Evolutionary conservation across 805 yeast genomes (phyloP), one percentile per base, ranked within the genome.

Genomic region (Suhomyces faveliae): DNA sequence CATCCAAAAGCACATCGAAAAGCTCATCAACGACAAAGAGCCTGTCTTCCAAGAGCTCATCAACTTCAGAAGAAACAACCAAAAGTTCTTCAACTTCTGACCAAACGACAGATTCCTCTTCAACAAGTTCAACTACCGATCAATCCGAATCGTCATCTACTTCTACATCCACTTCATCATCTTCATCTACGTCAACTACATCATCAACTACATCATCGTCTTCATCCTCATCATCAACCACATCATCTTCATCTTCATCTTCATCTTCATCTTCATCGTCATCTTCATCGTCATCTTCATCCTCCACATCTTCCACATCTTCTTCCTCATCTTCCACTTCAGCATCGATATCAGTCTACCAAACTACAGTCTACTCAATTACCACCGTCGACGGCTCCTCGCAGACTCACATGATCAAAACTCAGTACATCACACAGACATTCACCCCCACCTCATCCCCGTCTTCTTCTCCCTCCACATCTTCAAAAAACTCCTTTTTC

Each of bases 401-500:
- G 21, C 52, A 61, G 38, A 51, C 63, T 21, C 56, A 64, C 22
- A 42, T 60, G 38, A 46, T 58, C 25, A 33, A 41, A 17, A 63
- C 68, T n/a, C 55, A 51, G 30, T 62, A 56, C 46, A 51, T 63
- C 47, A 63, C 65, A 12, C 55, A 56, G 17, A 4, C 50, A 13
- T 10, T 47, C 19, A 17, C 21, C 37, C 20, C 37, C 2, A 12
- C 37, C 3, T n/a, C 57, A 7, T 37, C 50, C 4, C 22, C 57
- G 10, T 10, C 51, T 7, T 9, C 53, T 13, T 40, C 40, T 9
- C 5, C 51, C 12, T 13, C 35, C 6, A 15, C 19, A 12, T 9
- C 42, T 17, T 24, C 37, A 35, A 57, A 57, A 8, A 59, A 57
- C 15, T 70, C 83, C 2, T 89, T 85, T 60, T 89, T 86, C 74